Conservation (phyloP, 2,329 filamentous ascomycete species). For the Exophiala alcalophila region DNA sequence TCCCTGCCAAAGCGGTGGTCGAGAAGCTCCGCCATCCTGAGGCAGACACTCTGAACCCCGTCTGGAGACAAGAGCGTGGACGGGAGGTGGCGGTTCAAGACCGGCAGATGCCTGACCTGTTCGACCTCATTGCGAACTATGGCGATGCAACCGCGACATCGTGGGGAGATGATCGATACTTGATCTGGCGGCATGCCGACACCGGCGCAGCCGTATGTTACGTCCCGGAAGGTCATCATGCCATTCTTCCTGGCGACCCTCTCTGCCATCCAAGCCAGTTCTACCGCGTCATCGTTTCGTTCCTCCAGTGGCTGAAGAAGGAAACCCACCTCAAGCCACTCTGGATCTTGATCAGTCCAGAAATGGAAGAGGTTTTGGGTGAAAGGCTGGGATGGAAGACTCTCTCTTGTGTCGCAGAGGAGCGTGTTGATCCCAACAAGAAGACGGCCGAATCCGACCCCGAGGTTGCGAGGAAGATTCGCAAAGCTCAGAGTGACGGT, state of each 20-base stretch:
- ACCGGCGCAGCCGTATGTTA: conserved; percentile 85
- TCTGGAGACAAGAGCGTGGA: conserved; percentile 52
- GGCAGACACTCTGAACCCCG: conserved; percentile 72
- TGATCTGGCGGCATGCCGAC: conserved; percentile 75
- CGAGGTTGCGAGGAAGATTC: conserved; percentile 70
- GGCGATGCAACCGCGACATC: conserved; percentile 92
- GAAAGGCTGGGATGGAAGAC: conserved; percentile 82
- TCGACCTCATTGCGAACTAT: conserved; percentile 91
- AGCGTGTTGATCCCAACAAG: conserved; percentile 73
- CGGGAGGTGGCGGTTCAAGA: conserved; percentile 44
- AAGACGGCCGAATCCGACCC: conserved; percentile 64
- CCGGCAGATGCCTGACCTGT: conserved; percentile 66
- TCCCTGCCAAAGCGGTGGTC: conserved; percentile 65
- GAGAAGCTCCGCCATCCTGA: conserved; percentile 77
- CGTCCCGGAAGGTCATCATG: conserved; percentile 71
- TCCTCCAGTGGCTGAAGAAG: conserved; percentile 70
- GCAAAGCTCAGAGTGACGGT: conserved; percentile 77
- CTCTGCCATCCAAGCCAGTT: conserved; percentile 79
- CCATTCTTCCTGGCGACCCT: conserved; percentile 82
- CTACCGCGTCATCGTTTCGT: conserved; percentile 67
- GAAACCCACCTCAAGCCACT: conserved; percentile 72
- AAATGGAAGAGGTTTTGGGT: conserved; percentile 75
- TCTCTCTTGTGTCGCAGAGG: conserved; percentile 82
- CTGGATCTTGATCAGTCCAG: conserved; percentile 82
- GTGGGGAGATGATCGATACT: conserved; percentile 85